Base-by-base conservation (phyloP, 106 monocot species). In the Dendrobium nobile region DNA sequence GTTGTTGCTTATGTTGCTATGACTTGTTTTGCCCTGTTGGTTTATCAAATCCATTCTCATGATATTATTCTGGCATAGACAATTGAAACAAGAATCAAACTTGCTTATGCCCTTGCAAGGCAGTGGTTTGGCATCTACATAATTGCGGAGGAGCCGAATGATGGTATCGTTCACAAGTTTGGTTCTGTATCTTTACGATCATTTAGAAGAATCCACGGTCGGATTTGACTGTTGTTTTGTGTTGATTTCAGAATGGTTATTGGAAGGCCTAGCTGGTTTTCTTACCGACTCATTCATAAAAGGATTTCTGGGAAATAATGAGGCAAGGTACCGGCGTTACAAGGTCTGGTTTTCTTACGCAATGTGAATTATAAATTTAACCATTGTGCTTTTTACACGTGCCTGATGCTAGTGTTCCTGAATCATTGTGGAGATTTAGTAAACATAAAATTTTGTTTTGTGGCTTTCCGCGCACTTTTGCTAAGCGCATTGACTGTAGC, bases 41-140 rank as follows among this genome's bases (percentile, higher is more conserved):
- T 37, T 70, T 9, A 33, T 37, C 37, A 33, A 37, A 70, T 70
- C 33, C 37, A 15, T 70, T 37, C 37, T 70, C 70, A 15, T 70
- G 70, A 45, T 48, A 26, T 55, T 68, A 19, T 48, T 65, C 79
- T 27, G 79, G 15, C n/a, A 48, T 81, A 99, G 98, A 94, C 88
- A 80, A 95, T 99, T 82, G 82, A 89, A 44, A 91, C 95, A 41
- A 87, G 98, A 78, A 87, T 99, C 55, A 99, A 95, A 79, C 89
- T 99, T 84, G 95, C 98, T 43, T 91, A 93, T 90, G 91, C 92
- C 40, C 92, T 99, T 84, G 95, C 98, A 75, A 92, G 80, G 77
- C 98, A 99, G 77, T 99, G 98, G 98, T 99, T 99, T 95, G 98
- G 98, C 61, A 83, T 90, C 51, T 99, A 88, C 74, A 85, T 95